Conservation (phyloP, 73 alveolate species). For the Tetrahymena elliotti region DNA sequence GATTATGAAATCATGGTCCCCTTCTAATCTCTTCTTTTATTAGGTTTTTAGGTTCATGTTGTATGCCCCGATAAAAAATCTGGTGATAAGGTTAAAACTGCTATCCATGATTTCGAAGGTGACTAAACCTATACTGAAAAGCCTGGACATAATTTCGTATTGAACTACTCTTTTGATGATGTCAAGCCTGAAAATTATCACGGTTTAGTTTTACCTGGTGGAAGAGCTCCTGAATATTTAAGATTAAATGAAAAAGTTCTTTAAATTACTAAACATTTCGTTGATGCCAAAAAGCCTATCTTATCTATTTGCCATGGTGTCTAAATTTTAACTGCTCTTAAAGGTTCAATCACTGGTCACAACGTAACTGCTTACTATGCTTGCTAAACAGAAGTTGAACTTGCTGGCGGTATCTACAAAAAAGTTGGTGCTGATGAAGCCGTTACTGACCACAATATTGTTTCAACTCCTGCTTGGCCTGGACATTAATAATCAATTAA, state of each 20-base stretch:
- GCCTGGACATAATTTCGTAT: slow-evolving; percentile 69
- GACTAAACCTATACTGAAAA: slow-evolving; percentile 77
- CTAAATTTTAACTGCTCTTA: slow-evolving; percentile 71
- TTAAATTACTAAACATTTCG: slow-evolving; percentile 67
- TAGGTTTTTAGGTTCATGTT: slow-evolving; percentile 71
- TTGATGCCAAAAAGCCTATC: slow-evolving; percentile 76
- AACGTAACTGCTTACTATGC: slow-evolving; percentile 75
- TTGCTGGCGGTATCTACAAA: slow-evolving; percentile 70
- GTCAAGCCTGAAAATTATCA: slow-evolving; percentile 66
- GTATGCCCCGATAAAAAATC: slow-evolving; percentile 80
- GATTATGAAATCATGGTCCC: slow-evolving; percentile 84
- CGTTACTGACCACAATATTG: slow-evolving; percentile 80
- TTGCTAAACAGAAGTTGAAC: slow-evolving; percentile 68
- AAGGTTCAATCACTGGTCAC: slow-evolving; percentile 62
- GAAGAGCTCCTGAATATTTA: slow-evolving; percentile 95
- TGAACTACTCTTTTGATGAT: slow-evolving; percentile 66
- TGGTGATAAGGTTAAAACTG: slow-evolving; percentile 77
- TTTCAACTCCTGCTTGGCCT: slow-evolving; percentile 87
- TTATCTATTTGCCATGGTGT: slow-evolving; percentile 91
- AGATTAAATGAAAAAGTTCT: slow-evolving; percentile 66
- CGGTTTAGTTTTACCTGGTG: slow-evolving; percentile 88
- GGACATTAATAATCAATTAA: slow-evolving; percentile 71
- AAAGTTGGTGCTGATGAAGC: slow-evolving; percentile 70
- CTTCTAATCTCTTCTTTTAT: slow-evolving; percentile 54
- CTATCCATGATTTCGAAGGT: slow-evolving; percentile 86